phyloP scores from a whole-genome alignment of 768 basidiomycete species.

The Antrodiella citrinella region DNA sequence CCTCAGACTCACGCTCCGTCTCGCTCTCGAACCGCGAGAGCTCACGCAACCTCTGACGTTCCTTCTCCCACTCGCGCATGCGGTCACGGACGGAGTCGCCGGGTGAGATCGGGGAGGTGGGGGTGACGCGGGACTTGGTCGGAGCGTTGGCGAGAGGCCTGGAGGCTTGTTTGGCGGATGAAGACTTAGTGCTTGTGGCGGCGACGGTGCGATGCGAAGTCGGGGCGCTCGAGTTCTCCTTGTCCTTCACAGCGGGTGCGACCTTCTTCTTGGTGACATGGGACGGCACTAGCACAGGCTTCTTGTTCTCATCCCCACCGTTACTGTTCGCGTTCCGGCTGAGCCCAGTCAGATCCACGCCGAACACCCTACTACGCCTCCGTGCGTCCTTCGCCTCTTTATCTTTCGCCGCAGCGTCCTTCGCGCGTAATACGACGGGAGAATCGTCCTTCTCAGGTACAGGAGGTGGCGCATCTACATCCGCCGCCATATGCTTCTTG shows the following conservation, averaged over 20 bases:
- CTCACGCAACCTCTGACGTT: slow-evolving; percentile 61
- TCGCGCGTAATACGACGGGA: not conserved
- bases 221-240: not conserved
- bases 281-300: not conserved
- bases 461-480: not conserved
- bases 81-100: slow-evolving; percentile 39
- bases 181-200: not conserved
- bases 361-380: slow-evolving; percentile 9
- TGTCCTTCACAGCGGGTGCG: not conserved
- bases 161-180: not conserved
- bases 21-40: slow-evolving; percentile 50
- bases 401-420: too few species aligned
- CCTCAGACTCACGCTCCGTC: slow-evolving; percentile 34
- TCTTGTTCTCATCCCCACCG: not conserved
- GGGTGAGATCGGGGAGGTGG: slow-evolving; percentile 4
- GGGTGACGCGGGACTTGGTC: slow-evolving; percentile 5
- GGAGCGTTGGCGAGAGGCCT: not conserved
- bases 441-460: not conserved
- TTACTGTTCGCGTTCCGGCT: slow-evolving; percentile 8
- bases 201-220: not conserved
- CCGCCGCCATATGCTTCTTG: slow-evolving; percentile 19
- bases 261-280: not conserved
- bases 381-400: slow-evolving; percentile 14
- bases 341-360: slow-evolving; percentile 11
- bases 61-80: slow-evolving; percentile 71